Conservation (phyloP, 1,284 basidiomycete species). For the Butyriboletus appendiculatus region DNA sequence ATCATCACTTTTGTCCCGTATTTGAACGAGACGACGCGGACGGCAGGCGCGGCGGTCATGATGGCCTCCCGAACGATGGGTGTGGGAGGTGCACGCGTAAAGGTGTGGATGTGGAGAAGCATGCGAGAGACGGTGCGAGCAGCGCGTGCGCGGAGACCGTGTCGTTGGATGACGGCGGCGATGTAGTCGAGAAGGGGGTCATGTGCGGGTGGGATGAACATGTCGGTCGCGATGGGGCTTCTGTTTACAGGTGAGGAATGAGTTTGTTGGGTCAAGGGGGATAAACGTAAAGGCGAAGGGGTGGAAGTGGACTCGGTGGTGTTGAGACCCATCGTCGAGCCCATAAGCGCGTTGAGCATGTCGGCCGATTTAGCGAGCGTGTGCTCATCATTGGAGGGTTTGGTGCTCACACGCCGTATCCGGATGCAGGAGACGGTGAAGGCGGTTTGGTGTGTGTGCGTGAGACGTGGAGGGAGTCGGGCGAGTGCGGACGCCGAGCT, state of each 20-base stretch:
- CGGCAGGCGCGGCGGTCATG: conserved; percentile 63
- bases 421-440: neutral
- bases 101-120: conserved; percentile 69
- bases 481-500: neutral
- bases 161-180: conserved; percentile 62
- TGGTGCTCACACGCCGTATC: conserved; percentile 17
- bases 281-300: neutral
- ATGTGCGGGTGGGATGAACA: conserved; percentile 68
- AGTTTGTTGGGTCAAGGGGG: neutral
- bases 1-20: conserved; percentile 62
- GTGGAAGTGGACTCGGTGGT: neutral
- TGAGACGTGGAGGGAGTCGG: neutral
- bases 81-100: conserved; percentile 73
- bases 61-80: conserved; percentile 79
- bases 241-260: neutral
- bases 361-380: conserved; percentile 26
- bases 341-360: conserved; percentile 23
- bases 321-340: conserved; percentile 18
- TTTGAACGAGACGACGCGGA: conserved; percentile 52
- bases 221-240: conserved; percentile 7
- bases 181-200: conserved; percentile 80
- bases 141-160: conserved; percentile 73
- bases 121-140: conserved; percentile 58
- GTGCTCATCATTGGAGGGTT: conserved; percentile 21
- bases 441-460: neutral